phyloP scores from a whole-genome alignment of 257 asterid genomes.

The Sherardia arvensis region DNA sequence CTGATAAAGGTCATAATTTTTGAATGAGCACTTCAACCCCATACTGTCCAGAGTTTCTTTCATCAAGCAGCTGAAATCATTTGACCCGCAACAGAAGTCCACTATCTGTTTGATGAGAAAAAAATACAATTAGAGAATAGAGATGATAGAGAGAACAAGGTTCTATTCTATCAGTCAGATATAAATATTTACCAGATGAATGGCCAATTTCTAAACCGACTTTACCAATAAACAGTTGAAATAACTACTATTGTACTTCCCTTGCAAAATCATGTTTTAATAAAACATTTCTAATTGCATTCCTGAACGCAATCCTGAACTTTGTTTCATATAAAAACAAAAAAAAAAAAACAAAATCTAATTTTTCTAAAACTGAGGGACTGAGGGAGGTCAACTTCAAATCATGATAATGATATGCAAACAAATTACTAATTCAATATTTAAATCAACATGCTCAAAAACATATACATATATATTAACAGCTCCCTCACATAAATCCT shows the following conservation, averaged over 20 bases:
- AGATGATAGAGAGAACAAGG: neutral
- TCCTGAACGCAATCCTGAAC: too few species aligned
- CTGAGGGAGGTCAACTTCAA: neutral
- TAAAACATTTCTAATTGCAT: neutral
- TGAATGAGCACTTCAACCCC: constrained; percentile 58
- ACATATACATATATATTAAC: too few species aligned
- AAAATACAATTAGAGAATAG: neutral
- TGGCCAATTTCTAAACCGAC: neutral
- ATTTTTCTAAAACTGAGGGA: neutral
- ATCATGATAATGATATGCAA: neutral
- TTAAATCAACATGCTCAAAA: too few species aligned
- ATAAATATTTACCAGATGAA: neutral
- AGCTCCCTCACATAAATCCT: neutral
- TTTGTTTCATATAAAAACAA: too few species aligned
- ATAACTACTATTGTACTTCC: neutral
- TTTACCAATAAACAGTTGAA: neutral
- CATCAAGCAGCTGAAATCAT: constrained; percentile 73
- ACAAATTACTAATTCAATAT: neutral
- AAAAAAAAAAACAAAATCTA: neutral
- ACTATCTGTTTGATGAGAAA: constrained; percentile 54
- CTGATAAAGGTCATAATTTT: constrained; percentile 65
- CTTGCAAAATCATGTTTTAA: neutral
- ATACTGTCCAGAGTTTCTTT: constrained; percentile 53
- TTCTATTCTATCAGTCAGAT: neutral
- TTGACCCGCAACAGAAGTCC: constrained; percentile 80